Conservation (phyloP, 441 rosid species). For the Adansonia madagascariensis region DNA sequence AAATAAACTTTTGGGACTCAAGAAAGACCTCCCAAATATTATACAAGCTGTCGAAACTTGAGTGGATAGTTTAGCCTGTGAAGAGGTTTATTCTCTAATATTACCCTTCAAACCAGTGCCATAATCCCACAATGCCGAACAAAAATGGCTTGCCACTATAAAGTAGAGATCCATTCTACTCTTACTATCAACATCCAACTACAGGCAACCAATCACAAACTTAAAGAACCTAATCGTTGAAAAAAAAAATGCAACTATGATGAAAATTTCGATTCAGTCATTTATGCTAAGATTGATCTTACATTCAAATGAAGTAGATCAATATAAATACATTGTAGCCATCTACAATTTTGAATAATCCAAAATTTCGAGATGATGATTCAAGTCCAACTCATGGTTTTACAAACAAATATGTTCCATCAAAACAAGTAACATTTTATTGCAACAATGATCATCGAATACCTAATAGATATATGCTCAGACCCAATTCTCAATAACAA, state of each 20-base stretch:
- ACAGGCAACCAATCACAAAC: neutral
- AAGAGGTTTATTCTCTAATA: neutral
- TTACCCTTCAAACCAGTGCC: neutral
- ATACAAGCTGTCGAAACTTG: no score
- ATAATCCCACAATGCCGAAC: neutral
- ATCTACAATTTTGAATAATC: neutral
- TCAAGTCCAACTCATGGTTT: neutral
- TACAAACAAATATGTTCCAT: neutral
- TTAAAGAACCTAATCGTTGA: neutral
- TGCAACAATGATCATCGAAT: slow-evolving; percentile 39
- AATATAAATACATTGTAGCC: neutral
- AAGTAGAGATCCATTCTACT: neutral
- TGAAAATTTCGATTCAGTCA: neutral
- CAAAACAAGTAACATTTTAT: slow-evolving; percentile 36
- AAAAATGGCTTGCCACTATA: neutral
- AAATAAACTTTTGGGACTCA: no score
- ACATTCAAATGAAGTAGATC: neutral
- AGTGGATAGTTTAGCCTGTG: neutral
- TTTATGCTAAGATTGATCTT: slow-evolving; percentile 7
- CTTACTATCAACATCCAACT: neutral
- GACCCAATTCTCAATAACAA: slow-evolving; percentile 24
- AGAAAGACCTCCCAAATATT: no score
- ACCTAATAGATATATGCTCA: slow-evolving; percentile 25
- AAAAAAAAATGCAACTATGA: neutral
- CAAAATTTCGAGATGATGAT: neutral